Conservation (phyloP, 192 early-diverging fungal genomes). For the Helicostylum pulchrum region DNA sequence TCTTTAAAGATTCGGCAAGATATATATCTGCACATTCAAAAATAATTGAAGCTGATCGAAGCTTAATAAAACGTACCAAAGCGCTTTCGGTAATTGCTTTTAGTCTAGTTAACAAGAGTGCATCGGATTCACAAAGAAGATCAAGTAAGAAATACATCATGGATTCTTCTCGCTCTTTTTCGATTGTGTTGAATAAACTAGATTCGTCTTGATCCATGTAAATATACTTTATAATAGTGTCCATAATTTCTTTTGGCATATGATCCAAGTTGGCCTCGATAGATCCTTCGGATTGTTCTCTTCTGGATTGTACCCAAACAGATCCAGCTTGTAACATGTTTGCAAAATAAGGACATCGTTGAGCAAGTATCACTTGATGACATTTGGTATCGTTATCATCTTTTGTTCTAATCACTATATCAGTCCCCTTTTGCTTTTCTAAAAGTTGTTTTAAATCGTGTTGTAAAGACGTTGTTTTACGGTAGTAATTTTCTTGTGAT, state of each 20-base stretch:
- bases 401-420: constrained; percentile 9
- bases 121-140: constrained; percentile 61
- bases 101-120: constrained; percentile 52
- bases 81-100: constrained; percentile 41
- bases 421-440: neutral
- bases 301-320: constrained; percentile 47
- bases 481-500: constrained; percentile 37
- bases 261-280: constrained; percentile 53
- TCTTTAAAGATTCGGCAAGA: constrained; percentile 43
- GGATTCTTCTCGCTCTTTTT: constrained; percentile 32
- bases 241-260: constrained; percentile 45
- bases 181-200: constrained; percentile 39
- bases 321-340: constrained; percentile 50
- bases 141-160: constrained; percentile 52
- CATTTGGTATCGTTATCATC: constrained; percentile 19
- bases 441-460: constrained; percentile 24
- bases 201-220: constrained; percentile 47
- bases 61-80: constrained; percentile 36
- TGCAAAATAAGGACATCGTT: constrained; percentile 64
- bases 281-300: neutral
- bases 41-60: constrained; percentile 50
- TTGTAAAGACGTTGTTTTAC: constrained; percentile 29
- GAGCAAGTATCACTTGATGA: constrained; percentile 52
- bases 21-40: constrained; percentile 56
- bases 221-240: constrained; percentile 49